Evolutionary conservation across 805 yeast genomes (phyloP).

Genomic region (Priceomyces fermenticarens): DNA sequence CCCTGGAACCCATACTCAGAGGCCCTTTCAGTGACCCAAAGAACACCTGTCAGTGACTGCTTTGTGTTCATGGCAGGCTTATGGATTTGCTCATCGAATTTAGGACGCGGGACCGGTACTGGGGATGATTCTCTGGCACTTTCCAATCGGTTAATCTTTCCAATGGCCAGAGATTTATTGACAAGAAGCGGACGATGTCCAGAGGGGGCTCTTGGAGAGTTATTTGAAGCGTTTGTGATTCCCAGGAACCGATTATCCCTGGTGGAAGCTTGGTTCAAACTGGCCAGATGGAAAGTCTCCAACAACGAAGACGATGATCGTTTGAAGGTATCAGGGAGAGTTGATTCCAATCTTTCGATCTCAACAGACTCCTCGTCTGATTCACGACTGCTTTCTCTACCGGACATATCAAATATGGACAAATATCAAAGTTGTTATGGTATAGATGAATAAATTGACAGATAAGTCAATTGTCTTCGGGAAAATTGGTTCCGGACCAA

Average conservation of each 20-base stretch:
- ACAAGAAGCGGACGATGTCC: conserved; percentile 12
- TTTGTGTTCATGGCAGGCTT: conserved; percentile 59
- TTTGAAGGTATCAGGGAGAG: conserved; percentile 38
- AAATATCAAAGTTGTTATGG: no score
- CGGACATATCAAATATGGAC: no score
- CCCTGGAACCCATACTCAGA: conserved; percentile 50
- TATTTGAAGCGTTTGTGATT: conserved; percentile 6
- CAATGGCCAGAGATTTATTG: conserved; percentile 12
- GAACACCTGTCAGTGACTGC: conserved; percentile 60
- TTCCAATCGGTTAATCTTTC: conserved; percentile 29
- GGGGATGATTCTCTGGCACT: conserved; percentile 44
- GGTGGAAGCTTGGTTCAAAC: background rate
- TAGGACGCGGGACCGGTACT: conserved; percentile 49
- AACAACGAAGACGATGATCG: conserved; percentile 37
- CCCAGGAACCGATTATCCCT: conserved; percentile 13
- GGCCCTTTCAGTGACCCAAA: conserved; percentile 65
- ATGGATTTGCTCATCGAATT: conserved; percentile 40
- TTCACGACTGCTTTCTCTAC: conserved; percentile 5
- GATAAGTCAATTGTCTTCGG: no score
- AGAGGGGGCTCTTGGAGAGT: conserved; percentile 20
- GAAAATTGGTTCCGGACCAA: no score
- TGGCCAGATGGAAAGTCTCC: conserved; percentile 22
- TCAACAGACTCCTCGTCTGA: conserved; percentile 29
- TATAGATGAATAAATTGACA: no score
- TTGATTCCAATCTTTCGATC: conserved; percentile 41